A percentile compares a stretch with the other conserved stretches of the same genome.
Conservation (phyloP, 352 stramenopile species). For the Phytophthora cactorum region DNA sequence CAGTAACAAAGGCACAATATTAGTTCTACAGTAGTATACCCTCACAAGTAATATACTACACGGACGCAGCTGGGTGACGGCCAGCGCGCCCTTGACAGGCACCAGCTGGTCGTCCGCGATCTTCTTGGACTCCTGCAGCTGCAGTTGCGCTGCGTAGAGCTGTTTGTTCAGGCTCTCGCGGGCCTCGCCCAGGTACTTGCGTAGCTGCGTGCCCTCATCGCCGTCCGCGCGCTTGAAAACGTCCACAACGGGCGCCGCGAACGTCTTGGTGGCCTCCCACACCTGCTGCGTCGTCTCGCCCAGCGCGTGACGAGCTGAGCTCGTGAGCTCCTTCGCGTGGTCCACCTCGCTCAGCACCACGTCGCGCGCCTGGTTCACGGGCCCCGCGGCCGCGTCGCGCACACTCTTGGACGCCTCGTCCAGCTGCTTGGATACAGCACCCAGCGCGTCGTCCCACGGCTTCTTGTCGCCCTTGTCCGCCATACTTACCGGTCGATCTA, state of each 20-base stretch:
- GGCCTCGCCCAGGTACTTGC: constrained; percentile 56
- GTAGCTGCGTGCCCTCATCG: constrained; percentile 68
- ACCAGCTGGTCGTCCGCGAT: constrained; percentile 61
- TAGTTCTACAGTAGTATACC: constrained; percentile 6
- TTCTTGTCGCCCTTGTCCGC: constrained; percentile 62
- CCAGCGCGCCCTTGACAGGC: constrained; percentile 61
- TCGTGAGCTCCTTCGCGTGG: constrained; percentile 71
- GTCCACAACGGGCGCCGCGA: constrained; percentile 57
- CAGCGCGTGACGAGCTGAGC: constrained; percentile 57
- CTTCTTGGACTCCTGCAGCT: constrained; percentile 63
- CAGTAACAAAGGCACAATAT: constrained; percentile 7
- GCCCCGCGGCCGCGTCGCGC: constrained; percentile 40
- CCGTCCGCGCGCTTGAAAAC: constrained; percentile 72
- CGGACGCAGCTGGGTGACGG: constrained; percentile 53
- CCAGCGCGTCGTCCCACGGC: constrained; percentile 60
- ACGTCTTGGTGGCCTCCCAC: constrained; percentile 44
- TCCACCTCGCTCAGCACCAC: constrained; percentile 46
- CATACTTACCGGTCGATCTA: constrained; percentile 21
- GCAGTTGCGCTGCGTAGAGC: constrained; percentile 59
- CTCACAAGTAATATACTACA: background rate
- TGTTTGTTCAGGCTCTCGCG: constrained; percentile 66
- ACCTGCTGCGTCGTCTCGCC: constrained; percentile 43
- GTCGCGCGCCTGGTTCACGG: constrained; percentile 55
- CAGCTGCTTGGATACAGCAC: constrained; percentile 53
- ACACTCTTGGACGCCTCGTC: constrained; percentile 58